Percentiles rank a stretch among this genome's conserved stretches.
Evolutionary conservation across 208 protist species (phyloP).

Genomic region (Trypanosoma mega): DNA sequence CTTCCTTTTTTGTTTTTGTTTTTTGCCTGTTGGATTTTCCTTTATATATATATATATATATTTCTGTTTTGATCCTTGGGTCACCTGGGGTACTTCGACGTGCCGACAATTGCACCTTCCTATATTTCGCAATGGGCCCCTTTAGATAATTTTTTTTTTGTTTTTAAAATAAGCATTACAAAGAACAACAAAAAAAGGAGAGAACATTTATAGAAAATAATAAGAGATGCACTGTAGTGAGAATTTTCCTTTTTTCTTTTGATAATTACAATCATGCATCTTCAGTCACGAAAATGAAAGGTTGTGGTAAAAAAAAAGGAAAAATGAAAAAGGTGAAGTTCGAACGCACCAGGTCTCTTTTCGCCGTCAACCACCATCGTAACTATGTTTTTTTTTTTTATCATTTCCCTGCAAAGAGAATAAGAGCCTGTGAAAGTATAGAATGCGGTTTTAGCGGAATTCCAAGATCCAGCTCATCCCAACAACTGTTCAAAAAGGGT

Average conservation of each 20-base stretch:
- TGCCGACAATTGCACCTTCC: background rate
- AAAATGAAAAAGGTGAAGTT: background rate
- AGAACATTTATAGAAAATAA: constrained; percentile 14
- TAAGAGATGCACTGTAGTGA: constrained; percentile 4
- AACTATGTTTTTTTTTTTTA: background rate
- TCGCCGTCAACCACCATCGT: background rate
- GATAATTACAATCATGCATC: constrained; percentile 18
- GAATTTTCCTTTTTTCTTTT: constrained; percentile 19
- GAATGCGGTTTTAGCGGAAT: background rate
- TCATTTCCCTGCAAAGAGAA: constrained; percentile 1
- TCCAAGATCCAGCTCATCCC: constrained; percentile 61
- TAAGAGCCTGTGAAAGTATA: constrained; percentile 16
- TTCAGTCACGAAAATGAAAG: no score
- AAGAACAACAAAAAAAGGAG: constrained; percentile 23
- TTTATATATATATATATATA: background rate
- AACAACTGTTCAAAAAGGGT: constrained; percentile 58
- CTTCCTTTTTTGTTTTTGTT: no score
- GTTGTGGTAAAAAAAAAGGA: no score
- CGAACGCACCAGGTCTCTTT: background rate
- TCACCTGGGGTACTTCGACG: background rate
- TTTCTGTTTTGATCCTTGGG: background rate
- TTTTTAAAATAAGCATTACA: background rate
- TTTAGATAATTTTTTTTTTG: constrained; percentile 2
- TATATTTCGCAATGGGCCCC: background rate
- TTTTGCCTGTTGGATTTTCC: no score